Base-by-base conservation (phyloP, 495 filamentous ascomycete species). In the Tuber indicum region DNA sequence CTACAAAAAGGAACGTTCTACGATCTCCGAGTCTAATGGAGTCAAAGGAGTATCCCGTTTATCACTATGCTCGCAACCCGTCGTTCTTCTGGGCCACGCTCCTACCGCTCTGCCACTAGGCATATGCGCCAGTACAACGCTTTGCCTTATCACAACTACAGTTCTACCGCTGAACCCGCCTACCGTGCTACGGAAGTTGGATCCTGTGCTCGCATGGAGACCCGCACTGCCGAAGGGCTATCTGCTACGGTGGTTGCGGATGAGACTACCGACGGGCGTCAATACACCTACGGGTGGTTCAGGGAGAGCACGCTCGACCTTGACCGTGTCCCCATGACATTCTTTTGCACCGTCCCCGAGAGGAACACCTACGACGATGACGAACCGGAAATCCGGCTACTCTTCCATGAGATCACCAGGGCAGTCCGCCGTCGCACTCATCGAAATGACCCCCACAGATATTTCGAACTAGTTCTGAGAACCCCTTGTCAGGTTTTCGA, bases 241-340 rank as follows among this genome's bases (percentile, higher is more conserved):
- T 62, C 52, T 32, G 52, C 52, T 62, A 62, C 52, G 4, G 52
- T 62, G 12, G 26, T 16, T 62, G n/a, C 16, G 52, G 52, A 32
- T 32, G 26, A 62, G 52, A 62, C 52, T 5, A 62, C 52, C 10
- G 52, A 62, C 10, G 52, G 6, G n/a, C 10, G n/a, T 16, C n/a
- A 62, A 16, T 62, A 62, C 52, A 62, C 52, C 52, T 62, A 62
- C n/a, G 52, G 52, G 52, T 62, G 52, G 52, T 62, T 62, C n/a
- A 62, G 12, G 12, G 52, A 62, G 10, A 62, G n/a, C 52, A n/a
- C 52, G 12, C 52, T 32, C 52, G 26, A 62, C 26, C n/a, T 62
- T n/a, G 10, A 32, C 52, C n/a, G 52, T 5, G 12, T 62, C 14
- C 52, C 52, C 52, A 62, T 62, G 52, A 62, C 52, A 3, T 62